Evolutionary conservation across 257 asterid genomes (phyloP).

Genomic region (Cordia subcordata): DNA sequence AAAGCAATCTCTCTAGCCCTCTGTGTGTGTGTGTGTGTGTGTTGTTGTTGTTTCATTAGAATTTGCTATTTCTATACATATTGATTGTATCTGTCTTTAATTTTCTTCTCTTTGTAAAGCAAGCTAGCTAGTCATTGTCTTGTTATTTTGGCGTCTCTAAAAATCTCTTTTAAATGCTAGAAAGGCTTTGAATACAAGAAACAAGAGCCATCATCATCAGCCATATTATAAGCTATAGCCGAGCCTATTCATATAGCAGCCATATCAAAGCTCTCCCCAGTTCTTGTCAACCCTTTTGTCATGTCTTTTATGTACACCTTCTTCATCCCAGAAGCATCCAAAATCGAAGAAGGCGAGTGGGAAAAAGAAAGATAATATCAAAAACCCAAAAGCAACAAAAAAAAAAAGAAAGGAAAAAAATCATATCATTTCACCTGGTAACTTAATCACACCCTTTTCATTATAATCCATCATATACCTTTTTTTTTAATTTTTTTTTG

Average conservation of each 20-base stretch:
- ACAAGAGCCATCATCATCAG: too few relatives aligned
- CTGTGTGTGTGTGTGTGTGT: neutral
- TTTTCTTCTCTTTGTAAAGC: neutral
- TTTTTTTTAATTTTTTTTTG: neutral
- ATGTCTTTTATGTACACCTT: conserved; percentile 32
- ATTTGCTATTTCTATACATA: too few relatives aligned
- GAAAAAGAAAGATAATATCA: conserved; percentile 48
- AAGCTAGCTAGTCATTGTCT: neutral
- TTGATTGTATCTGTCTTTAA: too few relatives aligned
- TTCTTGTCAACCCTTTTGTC: conserved; percentile 15
- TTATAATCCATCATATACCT: conserved; percentile 5
- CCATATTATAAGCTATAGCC: neutral
- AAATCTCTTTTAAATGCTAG: too few relatives aligned
- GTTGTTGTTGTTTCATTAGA: neutral
- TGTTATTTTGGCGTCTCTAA: neutral
- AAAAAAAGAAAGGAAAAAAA: neutral
- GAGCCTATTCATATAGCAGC: neutral
- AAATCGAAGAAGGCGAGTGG: conserved; percentile 61
- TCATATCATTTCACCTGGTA: neutral
- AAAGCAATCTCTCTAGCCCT: conserved; percentile 3
- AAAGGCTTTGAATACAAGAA: neutral
- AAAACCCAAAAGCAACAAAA: too few relatives aligned
- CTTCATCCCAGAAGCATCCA: conserved; percentile 47
- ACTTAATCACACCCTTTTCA: neutral
- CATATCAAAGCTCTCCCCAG: neutral